Evolutionary conservation across 1,139 yeast species (phyloP).

Genomic region (Blastobotrys buckinghamii): DNA sequence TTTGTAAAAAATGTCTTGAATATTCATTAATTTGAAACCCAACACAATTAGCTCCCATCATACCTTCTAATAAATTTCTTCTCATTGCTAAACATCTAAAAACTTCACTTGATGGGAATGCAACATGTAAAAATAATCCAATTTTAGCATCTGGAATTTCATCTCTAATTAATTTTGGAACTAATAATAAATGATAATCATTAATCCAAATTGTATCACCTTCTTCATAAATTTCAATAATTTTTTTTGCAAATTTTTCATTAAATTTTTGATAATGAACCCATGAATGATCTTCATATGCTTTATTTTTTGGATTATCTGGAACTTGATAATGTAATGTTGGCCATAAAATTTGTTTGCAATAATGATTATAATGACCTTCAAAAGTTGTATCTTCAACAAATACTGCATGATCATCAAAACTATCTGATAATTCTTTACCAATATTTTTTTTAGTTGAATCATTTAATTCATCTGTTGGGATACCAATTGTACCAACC

Average conservation of each 20-base stretch:
- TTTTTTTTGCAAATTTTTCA: slow-evolving; percentile 70
- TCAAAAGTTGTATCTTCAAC: slow-evolving; percentile 74
- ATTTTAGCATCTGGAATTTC: slow-evolving; percentile 77
- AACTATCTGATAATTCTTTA: slow-evolving; percentile 33
- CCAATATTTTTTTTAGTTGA: slow-evolving; percentile 46
- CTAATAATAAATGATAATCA: slow-evolving; percentile 84
- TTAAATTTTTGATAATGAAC: slow-evolving; percentile 71
- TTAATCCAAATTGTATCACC: slow-evolving; percentile 86
- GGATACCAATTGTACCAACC: slow-evolving; percentile 90
- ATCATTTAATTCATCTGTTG: slow-evolving; percentile 72
- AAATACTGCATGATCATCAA: slow-evolving; percentile 59
- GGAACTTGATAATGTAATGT: slow-evolving; percentile 95
- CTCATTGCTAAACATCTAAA: slow-evolving; percentile 92
- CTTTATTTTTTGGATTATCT: slow-evolving; percentile 88
- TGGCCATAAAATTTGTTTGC: slow-evolving; percentile 95
- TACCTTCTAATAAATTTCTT: slow-evolving; percentile 66
- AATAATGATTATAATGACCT: slow-evolving; percentile 85
- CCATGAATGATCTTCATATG: slow-evolving; percentile 96
- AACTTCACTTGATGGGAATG: slow-evolving; percentile 94
- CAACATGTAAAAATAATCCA: slow-evolving; percentile 87
- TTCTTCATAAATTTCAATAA: slow-evolving; percentile 57
- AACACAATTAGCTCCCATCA: slow-evolving; percentile 82
- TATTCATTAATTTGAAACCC: slow-evolving; percentile 91
- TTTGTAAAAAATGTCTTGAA: slow-evolving; percentile 87
- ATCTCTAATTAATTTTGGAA: slow-evolving; percentile 78